Conservation (phyloP, 208 protist species). For the Paratrypanosoma confusum region DNA sequence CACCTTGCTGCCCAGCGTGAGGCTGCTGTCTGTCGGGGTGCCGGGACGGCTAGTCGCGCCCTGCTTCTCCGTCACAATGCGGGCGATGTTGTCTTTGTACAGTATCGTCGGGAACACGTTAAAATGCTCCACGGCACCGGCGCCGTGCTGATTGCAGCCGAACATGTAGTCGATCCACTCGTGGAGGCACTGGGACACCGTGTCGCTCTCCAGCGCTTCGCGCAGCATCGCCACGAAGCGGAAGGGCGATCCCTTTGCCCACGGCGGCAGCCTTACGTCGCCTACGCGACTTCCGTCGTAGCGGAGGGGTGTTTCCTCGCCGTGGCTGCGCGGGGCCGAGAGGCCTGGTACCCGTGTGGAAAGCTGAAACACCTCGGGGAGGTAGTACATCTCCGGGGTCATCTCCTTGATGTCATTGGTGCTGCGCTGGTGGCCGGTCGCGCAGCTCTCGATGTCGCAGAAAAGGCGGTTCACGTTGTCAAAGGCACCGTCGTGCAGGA, state of each 20-base stretch:
- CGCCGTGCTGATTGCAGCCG: constrained; percentile 83
- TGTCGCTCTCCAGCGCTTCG: constrained; percentile 83
- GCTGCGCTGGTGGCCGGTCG: constrained; percentile 45
- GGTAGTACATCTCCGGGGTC: constrained; percentile 86
- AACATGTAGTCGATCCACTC: constrained; percentile 97
- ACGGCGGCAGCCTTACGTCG: constrained; percentile 84
- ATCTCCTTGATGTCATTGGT: constrained; percentile 88
- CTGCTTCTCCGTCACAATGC: too few relatives aligned
- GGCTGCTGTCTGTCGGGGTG: too few relatives aligned
- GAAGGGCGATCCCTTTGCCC: constrained; percentile 42
- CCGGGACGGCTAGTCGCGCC: too few relatives aligned
- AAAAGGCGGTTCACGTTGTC: constrained; percentile 91
- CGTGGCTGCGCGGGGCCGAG: not conserved
- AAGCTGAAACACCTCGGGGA: constrained; percentile 24
- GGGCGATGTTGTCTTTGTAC: too few relatives aligned
- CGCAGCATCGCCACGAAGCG: constrained; percentile 68
- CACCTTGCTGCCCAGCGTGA: too few relatives aligned
- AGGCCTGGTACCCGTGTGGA: constrained; percentile 30
- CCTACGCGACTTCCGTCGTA: constrained; percentile 20
- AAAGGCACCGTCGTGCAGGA: constrained; percentile 81
- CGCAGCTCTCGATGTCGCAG: constrained; percentile 71
- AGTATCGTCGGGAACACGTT: too few relatives aligned
- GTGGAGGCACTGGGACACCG: constrained; percentile 83
- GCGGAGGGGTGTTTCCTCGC: constrained; percentile 24
- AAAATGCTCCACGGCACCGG: too few relatives aligned